A percentile compares a stretch with the other conserved stretches of the same genome.
Conservation (phyloP, 768 basidiomycete species). For the Kwoniella botswanensis region DNA sequence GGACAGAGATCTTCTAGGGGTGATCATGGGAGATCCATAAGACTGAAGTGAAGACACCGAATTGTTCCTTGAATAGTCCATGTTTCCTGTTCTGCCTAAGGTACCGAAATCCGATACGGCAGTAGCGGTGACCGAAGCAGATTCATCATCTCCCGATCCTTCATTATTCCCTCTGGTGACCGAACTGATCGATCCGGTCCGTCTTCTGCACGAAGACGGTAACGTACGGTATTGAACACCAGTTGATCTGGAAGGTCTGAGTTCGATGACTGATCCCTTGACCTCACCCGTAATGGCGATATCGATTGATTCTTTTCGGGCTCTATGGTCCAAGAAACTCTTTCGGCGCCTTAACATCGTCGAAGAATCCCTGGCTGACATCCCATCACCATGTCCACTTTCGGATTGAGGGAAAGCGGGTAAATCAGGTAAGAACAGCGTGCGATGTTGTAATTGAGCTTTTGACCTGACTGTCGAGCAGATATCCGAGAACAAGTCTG, state of each 20-base stretch:
- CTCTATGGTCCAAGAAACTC: constrained; percentile 48
- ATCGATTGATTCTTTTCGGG: constrained; percentile 20
- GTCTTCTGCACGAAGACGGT: not conserved
- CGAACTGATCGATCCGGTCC: constrained; percentile 19
- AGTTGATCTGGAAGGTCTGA: constrained; percentile 27
- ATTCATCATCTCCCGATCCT: constrained; percentile 32
- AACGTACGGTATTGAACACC: constrained; percentile 13
- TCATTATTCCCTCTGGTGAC: not conserved
- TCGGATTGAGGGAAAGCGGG: constrained; percentile 1
- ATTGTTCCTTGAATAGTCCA: constrained; percentile 11
- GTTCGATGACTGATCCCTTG: constrained; percentile 41
- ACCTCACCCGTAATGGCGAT: constrained; percentile 48
- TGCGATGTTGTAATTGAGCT: constrained; percentile 43
- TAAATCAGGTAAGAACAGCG: constrained; percentile 43
- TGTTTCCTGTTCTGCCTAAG: constrained; percentile 16
- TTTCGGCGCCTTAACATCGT: constrained; percentile 44
- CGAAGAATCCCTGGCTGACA: constrained; percentile 40
- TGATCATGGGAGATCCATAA: constrained; percentile 14
- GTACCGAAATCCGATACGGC: constrained; percentile 47
- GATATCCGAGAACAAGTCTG: constrained; percentile 78
- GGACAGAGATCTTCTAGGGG: constrained; percentile 17
- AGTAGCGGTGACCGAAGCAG: constrained; percentile 29
- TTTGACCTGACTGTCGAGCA: constrained; percentile 70
- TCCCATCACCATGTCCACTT: constrained; percentile 29
- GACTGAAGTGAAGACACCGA: constrained; percentile 11